Conservation (phyloP, 768 basidiomycete genomes). For the Pleurotus sapidus region DNA sequence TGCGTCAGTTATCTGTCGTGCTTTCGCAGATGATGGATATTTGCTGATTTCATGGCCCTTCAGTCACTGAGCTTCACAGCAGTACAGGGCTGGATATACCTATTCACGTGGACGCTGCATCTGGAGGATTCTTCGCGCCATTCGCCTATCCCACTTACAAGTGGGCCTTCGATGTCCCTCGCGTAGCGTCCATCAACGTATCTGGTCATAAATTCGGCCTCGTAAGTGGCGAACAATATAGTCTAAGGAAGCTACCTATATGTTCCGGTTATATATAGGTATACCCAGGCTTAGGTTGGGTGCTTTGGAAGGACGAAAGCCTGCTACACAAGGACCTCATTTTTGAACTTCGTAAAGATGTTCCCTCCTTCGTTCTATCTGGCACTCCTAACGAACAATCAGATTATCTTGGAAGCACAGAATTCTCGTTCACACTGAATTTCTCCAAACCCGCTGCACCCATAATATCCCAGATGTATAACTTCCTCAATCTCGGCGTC, state of each 20-base stretch:
- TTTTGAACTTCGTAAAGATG: slow-evolving; percentile 55
- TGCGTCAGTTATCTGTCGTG: slow-evolving; percentile 19
- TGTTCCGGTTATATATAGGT: slow-evolving; percentile 20
- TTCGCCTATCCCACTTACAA: slow-evolving; percentile 55
- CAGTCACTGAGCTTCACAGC: slow-evolving; percentile 52
- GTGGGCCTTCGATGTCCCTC: slow-evolving; percentile 59
- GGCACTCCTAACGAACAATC: not conserved
- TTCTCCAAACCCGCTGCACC: slow-evolving; percentile 60
- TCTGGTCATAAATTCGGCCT: slow-evolving; percentile 61
- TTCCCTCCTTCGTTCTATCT: slow-evolving; percentile 11
- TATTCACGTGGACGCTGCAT: slow-evolving; percentile 68
- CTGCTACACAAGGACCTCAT: slow-evolving; percentile 60
- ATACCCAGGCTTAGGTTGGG: slow-evolving; percentile 58
- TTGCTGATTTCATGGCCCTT: not conserved
- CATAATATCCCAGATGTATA: slow-evolving; percentile 57
- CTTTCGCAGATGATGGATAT: not conserved
- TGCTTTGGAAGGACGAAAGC: slow-evolving; percentile 57
- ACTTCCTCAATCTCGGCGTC: slow-evolving; percentile 58
- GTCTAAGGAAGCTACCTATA: not conserved
- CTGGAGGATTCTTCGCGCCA: slow-evolving; percentile 62
- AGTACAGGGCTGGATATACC: slow-evolving; percentile 57
- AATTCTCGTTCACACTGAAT: slow-evolving; percentile 62
- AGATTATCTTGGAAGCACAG: slow-evolving; percentile 56
- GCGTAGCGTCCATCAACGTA: slow-evolving; percentile 51
- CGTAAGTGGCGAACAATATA: slow-evolving; percentile 10